Conservation (phyloP, 2,329 filamentous ascomycete genomes). For the Trichoderma gracile region DNA sequence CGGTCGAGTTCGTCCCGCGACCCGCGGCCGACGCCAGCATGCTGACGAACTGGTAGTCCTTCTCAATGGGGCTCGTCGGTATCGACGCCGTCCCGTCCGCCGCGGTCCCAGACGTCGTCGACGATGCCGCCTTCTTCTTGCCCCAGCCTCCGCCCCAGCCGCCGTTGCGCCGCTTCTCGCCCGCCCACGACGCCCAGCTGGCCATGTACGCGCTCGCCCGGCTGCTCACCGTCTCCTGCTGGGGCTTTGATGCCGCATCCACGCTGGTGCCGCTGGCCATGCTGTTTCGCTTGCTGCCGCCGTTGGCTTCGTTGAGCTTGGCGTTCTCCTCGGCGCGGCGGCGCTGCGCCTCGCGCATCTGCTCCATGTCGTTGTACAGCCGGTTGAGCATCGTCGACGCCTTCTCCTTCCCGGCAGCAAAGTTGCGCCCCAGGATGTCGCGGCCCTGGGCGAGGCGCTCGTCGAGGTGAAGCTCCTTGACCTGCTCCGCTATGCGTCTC, state of each 20-base stretch:
- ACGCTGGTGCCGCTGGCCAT: constrained; percentile 26
- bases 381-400: constrained; percentile 84
- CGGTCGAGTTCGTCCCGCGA: constrained; percentile 33
- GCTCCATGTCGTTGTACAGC: constrained; percentile 87
- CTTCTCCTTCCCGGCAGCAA: constrained; percentile 86
- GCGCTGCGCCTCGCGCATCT: constrained; percentile 49
- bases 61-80: constrained; percentile 43
- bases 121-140: constrained; percentile 31
- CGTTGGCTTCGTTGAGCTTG: constrained; percentile 19
- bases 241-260: constrained; percentile 20
- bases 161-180: constrained; percentile 69
- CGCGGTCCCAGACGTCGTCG: too few species aligned
- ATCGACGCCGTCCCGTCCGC: constrained; percentile 36
- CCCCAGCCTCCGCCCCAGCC: constrained; percentile 48
- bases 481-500: constrained; percentile 83
- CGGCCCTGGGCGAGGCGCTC: constrained; percentile 81
- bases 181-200: constrained; percentile 69
- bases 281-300: constrained; percentile 2
- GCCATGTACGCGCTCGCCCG: constrained; percentile 66
- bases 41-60: constrained; percentile 42
- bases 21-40: constrained; percentile 36
- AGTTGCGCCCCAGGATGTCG: constrained; percentile 82
- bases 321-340: constrained; percentile 44
- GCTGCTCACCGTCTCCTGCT: constrained; percentile 52
- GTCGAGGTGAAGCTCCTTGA: constrained; percentile 90